Conservation (phyloP, 148 eudicot species). For the Vaccinium myrtillus region DNA sequence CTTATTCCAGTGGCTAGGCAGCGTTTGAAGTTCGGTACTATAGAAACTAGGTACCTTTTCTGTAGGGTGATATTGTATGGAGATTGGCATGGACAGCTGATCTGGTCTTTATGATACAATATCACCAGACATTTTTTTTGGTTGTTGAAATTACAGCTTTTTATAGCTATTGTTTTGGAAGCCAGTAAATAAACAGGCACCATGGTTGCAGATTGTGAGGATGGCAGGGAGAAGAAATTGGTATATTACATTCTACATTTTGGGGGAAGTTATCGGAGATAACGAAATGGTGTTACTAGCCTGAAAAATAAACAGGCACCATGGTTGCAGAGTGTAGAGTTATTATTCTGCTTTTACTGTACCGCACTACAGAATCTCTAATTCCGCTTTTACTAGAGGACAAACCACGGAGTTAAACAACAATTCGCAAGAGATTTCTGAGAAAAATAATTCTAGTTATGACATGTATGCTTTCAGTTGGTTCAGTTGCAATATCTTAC, state of each 20-base stretch:
- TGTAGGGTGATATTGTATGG: constrained; percentile 7
- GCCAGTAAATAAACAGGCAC: not conserved
- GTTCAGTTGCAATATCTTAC: no score
- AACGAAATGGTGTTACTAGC: no score
- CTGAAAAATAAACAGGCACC: no score
- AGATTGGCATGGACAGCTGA: constrained; percentile 30
- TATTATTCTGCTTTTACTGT: no score
- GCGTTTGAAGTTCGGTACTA: constrained; percentile 21
- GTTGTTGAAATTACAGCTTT: not conserved
- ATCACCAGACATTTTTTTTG: not conserved
- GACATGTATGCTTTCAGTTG: no score
- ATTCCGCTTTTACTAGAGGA: no score
- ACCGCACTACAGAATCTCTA: no score
- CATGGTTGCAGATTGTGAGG: not conserved
- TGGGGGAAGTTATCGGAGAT: no score
- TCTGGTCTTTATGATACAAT: constrained; percentile 26
- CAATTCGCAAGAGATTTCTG: no score
- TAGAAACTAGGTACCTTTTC: not conserved
- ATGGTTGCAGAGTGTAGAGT: no score
- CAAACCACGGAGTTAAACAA: no score
- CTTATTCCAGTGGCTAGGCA: constrained; percentile 26
- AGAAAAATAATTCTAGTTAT: no score
- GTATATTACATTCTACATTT: not conserved
- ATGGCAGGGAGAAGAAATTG: not conserved
- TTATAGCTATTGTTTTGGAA: not conserved